A percentile compares a stretch with the other conserved stretches of the same genome.
Evolutionary conservation across 495 filamentous ascomycete species (phyloP).

Genomic region (Hypoxylon crocopeplum): DNA sequence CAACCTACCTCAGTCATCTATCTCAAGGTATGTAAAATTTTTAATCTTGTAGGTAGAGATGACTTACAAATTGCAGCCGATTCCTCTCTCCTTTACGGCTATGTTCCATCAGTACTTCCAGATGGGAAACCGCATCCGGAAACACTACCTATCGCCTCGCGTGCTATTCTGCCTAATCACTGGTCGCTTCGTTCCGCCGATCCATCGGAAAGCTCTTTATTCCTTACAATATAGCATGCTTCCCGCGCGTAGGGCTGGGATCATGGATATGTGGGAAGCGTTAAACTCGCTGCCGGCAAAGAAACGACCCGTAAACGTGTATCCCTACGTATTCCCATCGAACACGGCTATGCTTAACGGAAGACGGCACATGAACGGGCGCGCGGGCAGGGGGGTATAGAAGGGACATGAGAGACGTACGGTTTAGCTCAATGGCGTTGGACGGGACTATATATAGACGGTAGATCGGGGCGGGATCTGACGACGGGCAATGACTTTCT

Average conservation of each 20-base stretch:
- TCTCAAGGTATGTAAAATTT: slow-evolving; percentile 67
- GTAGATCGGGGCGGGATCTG: neutral
- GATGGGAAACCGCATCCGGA: slow-evolving; percentile 86
- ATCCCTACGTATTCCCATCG: slow-evolving; percentile 20
- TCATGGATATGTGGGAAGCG: slow-evolving; percentile 84
- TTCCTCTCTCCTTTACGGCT: slow-evolving; percentile 84
- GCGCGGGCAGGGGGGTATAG: slow-evolving; percentile 23
- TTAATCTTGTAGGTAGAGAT: neutral
- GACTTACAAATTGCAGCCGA: slow-evolving; percentile 63
- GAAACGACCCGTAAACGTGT: slow-evolving; percentile 36
- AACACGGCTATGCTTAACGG: slow-evolving; percentile 23
- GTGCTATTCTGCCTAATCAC: slow-evolving; percentile 89
- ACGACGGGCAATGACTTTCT: slow-evolving; percentile 22
- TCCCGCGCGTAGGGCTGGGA: slow-evolving; percentile 77
- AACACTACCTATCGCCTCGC: slow-evolving; percentile 89
- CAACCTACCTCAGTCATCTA: slow-evolving; percentile 76
- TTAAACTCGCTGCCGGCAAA: slow-evolving; percentile 58
- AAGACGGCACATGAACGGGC: slow-evolving; percentile 39
- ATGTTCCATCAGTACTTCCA: slow-evolving; percentile 99
- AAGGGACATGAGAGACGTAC: neutral
- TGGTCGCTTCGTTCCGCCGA: slow-evolving; percentile 87
- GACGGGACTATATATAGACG: slow-evolving; percentile 16
- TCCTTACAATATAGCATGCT: slow-evolving; percentile 99
- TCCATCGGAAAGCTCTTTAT: slow-evolving; percentile 93
- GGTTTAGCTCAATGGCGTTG: slow-evolving; percentile 13